These are phyloP conservation scores for Scorias spongiosa DNA, from an alignment of 2,329 filamentous ascomycete genomes.

Conservation along the genomic window DNA sequence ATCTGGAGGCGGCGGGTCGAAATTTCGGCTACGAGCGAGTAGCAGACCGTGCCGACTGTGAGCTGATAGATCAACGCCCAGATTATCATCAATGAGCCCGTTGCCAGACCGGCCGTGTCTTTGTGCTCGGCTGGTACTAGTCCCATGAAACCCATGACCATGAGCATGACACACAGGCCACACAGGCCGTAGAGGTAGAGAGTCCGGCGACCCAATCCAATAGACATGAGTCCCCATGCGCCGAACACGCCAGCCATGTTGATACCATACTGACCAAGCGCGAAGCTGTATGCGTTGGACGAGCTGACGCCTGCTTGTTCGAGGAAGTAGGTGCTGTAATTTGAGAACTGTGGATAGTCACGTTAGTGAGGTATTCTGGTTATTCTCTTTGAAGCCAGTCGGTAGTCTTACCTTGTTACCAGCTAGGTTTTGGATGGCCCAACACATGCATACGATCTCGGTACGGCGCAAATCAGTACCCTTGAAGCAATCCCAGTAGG, in stretches of 20 bases:
- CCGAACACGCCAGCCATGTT: constrained; percentile 70
- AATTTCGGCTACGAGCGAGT: constrained; percentile 73
- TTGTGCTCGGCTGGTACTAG: constrained; percentile 47
- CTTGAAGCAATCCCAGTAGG: constrained; percentile 71
- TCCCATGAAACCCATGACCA: constrained; percentile 72
- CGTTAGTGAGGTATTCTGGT: not conserved
- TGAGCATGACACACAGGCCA: constrained; percentile 58
- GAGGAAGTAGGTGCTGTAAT: constrained; percentile 36
- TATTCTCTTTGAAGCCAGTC: not conserved
- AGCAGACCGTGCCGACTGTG: constrained; percentile 77
- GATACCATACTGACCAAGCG: constrained; percentile 45
- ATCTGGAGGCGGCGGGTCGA: constrained; percentile 72
- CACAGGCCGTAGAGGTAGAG: constrained; percentile 65
- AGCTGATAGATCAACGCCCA: constrained; percentile 77
- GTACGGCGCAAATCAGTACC: constrained; percentile 65
- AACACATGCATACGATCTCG: constrained; percentile 47
- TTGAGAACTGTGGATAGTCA: constrained; percentile 19
- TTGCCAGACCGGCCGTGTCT: constrained; percentile 52
- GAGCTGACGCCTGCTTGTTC: constrained; percentile 30
- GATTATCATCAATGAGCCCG: constrained; percentile 69
- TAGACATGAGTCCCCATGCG: constrained; percentile 65
- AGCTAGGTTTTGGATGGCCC: constrained; percentile 34
- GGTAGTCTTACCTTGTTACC: constrained; percentile 22
- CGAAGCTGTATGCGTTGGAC: constrained; percentile 29
- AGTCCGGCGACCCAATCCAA: constrained; percentile 52